Evolutionary conservation across 2,329 filamentous ascomycete genomes (phyloP), one percentile per base, ranked within the genome.

Genomic region (Epichloe coenophiala): DNA sequence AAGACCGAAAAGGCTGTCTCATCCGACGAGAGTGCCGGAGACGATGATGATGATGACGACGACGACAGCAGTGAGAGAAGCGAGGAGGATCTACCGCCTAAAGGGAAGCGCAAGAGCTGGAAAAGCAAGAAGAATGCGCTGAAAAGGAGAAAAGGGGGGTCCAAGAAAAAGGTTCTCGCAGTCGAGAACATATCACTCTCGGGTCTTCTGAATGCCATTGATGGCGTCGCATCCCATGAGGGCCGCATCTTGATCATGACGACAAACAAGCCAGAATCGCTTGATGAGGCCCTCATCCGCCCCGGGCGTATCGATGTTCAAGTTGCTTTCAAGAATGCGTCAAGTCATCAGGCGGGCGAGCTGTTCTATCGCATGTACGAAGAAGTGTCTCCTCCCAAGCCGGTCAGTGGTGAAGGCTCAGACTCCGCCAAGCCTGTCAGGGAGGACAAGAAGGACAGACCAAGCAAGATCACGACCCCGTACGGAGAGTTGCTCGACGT

Each of bases 171-270:
- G 45, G 53, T 56, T 47, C 23, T 61, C 37, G 6, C 57, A 35
- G 17, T 57, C 17, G 60, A 68, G 38, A 59, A 75, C n/a, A 87
- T 90, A 56, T 86, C 84, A 1, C 74, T 93, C 2, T 87, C 85
- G 0, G 86, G 86, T 1, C 74, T 94, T 1, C 75, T 94, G 48
- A 94, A 94, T 64, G 84, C 84, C 52, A 88, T 94, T 53, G 87
- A 94, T 59, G 86, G 88, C 50, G 86, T 89, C 1, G 84, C 84
- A 1, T 85, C 81, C 3, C 84, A 87, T 58, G 86, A 91, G 67
- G 86, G 86, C 27, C 78, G 85, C 44, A 78, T 91, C 12, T 75
- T 91, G 17, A 82, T 91, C 68, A 88, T 90, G 83, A 90, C 86
- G 0, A 88, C 84, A 35, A 93, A 91, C 65, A 77, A 80, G 53